phyloP scores from a whole-genome alignment of 2,329 filamentous ascomycete species.

The Lachnellula willkommii region DNA sequence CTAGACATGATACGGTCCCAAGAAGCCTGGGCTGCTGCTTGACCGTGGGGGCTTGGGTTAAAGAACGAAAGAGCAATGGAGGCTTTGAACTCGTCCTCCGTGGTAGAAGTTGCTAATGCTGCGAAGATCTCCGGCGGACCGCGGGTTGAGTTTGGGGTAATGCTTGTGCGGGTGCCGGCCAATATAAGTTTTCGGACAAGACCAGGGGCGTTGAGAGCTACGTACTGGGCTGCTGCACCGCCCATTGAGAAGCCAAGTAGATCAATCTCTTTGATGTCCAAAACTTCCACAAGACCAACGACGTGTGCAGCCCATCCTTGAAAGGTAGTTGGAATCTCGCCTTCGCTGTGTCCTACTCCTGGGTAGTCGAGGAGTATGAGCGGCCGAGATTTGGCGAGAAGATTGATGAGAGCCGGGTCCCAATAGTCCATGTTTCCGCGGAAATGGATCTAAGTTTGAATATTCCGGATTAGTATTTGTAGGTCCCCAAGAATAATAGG shows the following conservation, averaged over 20 bases:
- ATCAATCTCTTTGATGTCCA: slow-evolving; percentile 30
- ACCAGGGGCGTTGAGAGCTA: slow-evolving; percentile 28
- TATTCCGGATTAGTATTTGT: too few species aligned
- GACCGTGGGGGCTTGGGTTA: slow-evolving; percentile 29
- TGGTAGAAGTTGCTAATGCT: slow-evolving; percentile 30
- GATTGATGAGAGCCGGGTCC: slow-evolving; percentile 32
- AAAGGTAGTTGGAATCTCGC: slow-evolving; percentile 28
- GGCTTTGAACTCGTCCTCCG: slow-evolving; percentile 31
- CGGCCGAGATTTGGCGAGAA: slow-evolving; percentile 27
- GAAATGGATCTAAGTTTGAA: slow-evolving; percentile 19
- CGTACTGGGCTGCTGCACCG: slow-evolving; percentile 30
- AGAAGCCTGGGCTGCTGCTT: slow-evolving; percentile 30
- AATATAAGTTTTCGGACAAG: slow-evolving; percentile 29
- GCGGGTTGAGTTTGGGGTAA: slow-evolving; percentile 21
- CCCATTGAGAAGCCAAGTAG: slow-evolving; percentile 37
- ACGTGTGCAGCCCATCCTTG: slow-evolving; percentile 28
- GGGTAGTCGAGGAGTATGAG: slow-evolving; percentile 35
- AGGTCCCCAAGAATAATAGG: too few species aligned
- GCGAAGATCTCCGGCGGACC: slow-evolving; percentile 33
- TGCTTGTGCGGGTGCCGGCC: slow-evolving; percentile 25
- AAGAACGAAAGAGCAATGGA: slow-evolving; percentile 36
- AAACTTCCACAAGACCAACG: slow-evolving; percentile 26
- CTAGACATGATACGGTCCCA: slow-evolving; percentile 31
- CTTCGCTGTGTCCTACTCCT: slow-evolving; percentile 33
- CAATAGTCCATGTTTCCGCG: slow-evolving; percentile 28